Conservation (phyloP, 768 basidiomycete species). For the Termitomyces sp. region DNA sequence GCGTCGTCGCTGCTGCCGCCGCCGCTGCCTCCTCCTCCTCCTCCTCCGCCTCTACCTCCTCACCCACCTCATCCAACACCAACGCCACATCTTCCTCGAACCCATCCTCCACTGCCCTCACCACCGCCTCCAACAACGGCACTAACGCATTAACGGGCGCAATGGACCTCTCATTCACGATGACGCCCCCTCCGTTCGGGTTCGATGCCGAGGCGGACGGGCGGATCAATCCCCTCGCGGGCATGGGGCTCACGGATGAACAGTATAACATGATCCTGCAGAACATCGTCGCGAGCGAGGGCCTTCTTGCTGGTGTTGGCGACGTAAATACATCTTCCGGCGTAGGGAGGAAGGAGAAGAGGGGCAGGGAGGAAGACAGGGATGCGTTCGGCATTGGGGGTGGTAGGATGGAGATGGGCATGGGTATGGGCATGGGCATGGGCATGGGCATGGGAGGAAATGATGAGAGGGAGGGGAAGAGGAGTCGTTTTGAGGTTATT, state of each 20-base stretch:
- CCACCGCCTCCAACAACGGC: slow-evolving; percentile 1
- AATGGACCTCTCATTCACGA: slow-evolving; percentile 1
- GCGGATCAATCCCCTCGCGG: slow-evolving; percentile 76
- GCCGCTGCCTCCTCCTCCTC: slow-evolving; percentile 1
- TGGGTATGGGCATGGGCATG: neutral
- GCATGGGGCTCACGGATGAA: slow-evolving; percentile 85
- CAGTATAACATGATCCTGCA: slow-evolving; percentile 79
- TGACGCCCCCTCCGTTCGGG: slow-evolving; percentile 6
- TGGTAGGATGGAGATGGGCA: neutral
- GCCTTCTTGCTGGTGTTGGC: slow-evolving; percentile 29
- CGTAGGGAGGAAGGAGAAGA: neutral
- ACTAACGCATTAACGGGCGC: slow-evolving; percentile 5
- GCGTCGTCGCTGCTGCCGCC: slow-evolving; percentile 1
- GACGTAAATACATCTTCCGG: slow-evolving; percentile 13
- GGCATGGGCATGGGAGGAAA: neutral
- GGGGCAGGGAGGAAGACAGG: neutral
- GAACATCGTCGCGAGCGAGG: slow-evolving; percentile 63
- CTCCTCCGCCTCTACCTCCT: slow-evolving; percentile 7
- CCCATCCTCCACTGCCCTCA: slow-evolving; percentile 1
- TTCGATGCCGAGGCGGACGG: slow-evolving; percentile 41
- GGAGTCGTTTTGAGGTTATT: slow-evolving; percentile 1
- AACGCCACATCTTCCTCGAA: neutral
- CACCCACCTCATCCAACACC: slow-evolving; percentile 6
- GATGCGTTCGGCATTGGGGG: neutral
- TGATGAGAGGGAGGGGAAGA: slow-evolving; percentile 2